Conservation (phyloP, 257 asterid species). For the Rhazya stricta region DNA sequence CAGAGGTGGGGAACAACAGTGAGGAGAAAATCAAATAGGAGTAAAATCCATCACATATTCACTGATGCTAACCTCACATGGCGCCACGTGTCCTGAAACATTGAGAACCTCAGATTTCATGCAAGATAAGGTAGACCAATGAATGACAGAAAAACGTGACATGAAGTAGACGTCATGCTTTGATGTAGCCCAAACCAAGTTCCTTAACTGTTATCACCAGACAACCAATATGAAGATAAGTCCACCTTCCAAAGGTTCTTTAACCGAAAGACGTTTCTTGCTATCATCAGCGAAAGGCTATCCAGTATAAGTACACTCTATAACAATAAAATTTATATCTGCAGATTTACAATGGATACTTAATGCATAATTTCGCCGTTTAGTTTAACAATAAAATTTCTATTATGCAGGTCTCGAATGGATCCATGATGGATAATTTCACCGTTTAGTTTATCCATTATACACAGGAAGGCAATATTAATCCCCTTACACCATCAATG, state of each 20-base stretch:
- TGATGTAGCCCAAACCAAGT: slow-evolving; percentile 89
- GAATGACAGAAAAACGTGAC: slow-evolving; percentile 78
- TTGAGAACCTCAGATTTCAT: slow-evolving; percentile 69
- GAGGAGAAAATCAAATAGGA: not conserved
- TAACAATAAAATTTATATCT: not conserved
- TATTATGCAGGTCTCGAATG: no score
- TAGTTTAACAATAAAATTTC: not conserved
- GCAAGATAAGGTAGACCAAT: slow-evolving; percentile 76
- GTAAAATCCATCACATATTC: not conserved
- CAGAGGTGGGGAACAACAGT: not conserved
- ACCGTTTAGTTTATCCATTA: no score
- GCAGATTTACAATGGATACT: not conserved
- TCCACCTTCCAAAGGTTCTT: not conserved
- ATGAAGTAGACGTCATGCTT: slow-evolving; percentile 85
- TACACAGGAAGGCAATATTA: not conserved
- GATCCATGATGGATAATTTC: not conserved
- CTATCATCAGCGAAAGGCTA: not conserved
- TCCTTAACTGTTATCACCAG: slow-evolving; percentile 62
- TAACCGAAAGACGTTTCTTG: not conserved
- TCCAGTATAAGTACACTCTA: not conserved
- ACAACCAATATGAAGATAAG: not conserved
- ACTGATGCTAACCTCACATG: slow-evolving; percentile 57
- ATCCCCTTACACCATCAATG: not conserved
- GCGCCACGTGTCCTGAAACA: slow-evolving; percentile 80
- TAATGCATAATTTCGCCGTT: not conserved